Conservation (phyloP, 2,329 filamentous ascomycete species). For the Celoporthe dispersa region DNA sequence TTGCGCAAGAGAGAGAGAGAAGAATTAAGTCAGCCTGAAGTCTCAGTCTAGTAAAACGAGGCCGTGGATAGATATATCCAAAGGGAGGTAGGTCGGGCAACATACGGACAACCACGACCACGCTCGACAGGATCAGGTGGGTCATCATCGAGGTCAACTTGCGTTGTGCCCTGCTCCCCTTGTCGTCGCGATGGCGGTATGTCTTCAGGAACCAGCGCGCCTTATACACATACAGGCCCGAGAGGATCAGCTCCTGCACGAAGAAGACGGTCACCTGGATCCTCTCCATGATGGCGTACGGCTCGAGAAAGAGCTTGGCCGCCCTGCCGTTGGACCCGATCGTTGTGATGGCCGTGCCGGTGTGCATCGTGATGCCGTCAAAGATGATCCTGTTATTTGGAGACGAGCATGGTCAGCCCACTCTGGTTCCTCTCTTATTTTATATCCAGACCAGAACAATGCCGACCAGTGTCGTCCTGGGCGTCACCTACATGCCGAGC, state of each 20-base stretch:
- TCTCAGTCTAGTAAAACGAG: neutral
- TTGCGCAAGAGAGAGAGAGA: too few relatives aligned
- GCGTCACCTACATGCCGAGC: constrained; percentile 50
- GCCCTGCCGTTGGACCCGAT: constrained; percentile 53
- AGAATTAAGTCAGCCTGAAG: too few relatives aligned
- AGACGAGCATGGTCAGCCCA: neutral
- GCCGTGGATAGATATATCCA: neutral
- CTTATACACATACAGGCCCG: constrained; percentile 57
- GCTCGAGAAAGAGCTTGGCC: constrained; percentile 40
- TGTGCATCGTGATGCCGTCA: constrained; percentile 57
- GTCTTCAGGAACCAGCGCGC: constrained; percentile 53
- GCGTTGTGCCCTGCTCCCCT: constrained; percentile 37
- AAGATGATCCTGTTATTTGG: constrained; percentile 49
- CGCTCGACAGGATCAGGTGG: constrained; percentile 53
- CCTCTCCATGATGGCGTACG: constrained; percentile 56
- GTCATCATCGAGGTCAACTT: constrained; percentile 49
- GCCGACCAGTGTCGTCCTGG: neutral
- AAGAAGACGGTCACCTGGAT: constrained; percentile 61
- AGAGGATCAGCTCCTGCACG: constrained; percentile 59
- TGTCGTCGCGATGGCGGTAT: constrained; percentile 37
- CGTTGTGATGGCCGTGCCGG: constrained; percentile 58
- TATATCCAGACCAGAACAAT: neutral
- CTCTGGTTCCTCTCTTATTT: neutral
- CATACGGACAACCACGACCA: constrained; percentile 40
- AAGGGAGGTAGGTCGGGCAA: neutral